Base-by-base conservation (phyloP, 2,329 filamentous ascomycete genomes). In the Aciculosporium take region DNA sequence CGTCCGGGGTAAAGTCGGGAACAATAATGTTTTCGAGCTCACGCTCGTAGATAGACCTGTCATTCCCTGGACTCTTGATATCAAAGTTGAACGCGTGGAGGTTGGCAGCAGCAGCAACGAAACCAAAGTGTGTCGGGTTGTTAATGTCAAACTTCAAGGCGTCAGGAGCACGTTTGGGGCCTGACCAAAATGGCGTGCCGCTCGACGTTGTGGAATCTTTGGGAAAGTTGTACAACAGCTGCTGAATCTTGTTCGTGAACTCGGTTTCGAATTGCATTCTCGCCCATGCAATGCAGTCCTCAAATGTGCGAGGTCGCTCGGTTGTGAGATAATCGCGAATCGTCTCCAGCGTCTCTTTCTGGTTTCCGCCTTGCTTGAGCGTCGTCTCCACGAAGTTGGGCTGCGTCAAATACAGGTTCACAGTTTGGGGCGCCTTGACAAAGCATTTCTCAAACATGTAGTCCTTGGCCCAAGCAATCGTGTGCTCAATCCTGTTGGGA, bases 11-110 rank as follows among this genome's bases (percentile, higher is more conserved):
- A 61, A 98, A 98, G 58, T 98, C 91, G 3, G 91, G 88, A 43
- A 98, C 79, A 49, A 96, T 94, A 72, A 95, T 87, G 53, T 88
- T 82, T 46, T 94, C 84, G 39, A 96, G 65, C 27, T 94, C 82
- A 51, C 81, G 81, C 36, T 79, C 55, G 58, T 94, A 94, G 48
- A 86, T 75, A 7, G 73, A 69, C 56, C 79, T 79, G 46, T 79
- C 76, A 15, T 52, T 56, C 36, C 74, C 78, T 46, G 84, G 84
- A n/a, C 82, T 78, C 56, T 93, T 89, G 62, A 98, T 95, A 46
- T 85, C 83, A 63, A 94, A 98, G 68, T 98, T 98, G 74, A 91
- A 98, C 1, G 89, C 91, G 54, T 95, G 91, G 21, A 98, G 72
- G 57, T 93, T 91, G 28, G 91, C 87, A 7, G 79, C 91, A 15